A percentile compares a stretch with the other conserved stretches of the same genome.
These are phyloP conservation scores for Anthostomella pinea DNA, from an alignment of 2,329 filamentous ascomycete genomes.

Conservation along the genomic window DNA sequence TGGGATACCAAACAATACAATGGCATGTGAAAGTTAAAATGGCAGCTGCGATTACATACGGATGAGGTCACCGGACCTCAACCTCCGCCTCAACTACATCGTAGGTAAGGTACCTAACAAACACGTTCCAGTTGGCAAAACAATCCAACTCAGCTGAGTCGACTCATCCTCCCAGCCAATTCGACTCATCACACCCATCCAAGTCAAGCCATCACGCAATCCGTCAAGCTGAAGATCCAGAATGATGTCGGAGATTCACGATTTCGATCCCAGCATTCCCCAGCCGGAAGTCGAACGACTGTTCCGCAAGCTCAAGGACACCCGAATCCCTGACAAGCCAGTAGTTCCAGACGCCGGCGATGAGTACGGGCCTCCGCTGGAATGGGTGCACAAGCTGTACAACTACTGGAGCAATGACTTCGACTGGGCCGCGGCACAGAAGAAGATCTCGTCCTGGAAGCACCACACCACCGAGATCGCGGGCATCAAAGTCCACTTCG, in stretches of 20 bases:
- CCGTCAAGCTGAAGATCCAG: too few species aligned
- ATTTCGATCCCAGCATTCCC: conserved; percentile 7
- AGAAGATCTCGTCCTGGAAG: conserved; percentile 8
- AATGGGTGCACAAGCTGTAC: conserved; percentile 15
- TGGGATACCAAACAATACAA: too few species aligned
- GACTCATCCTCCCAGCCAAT: too few species aligned
- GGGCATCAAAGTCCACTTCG: conserved; percentile 25
- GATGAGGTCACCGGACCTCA: too few species aligned
- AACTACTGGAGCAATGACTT: conserved; percentile 9
- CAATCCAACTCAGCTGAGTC: too few species aligned
- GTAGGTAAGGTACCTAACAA: too few species aligned
- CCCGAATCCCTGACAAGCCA: conserved; percentile 8
- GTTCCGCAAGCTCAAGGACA: conserved; percentile 10
- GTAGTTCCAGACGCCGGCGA: conserved; percentile 12
- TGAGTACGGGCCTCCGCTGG: conserved; percentile 8
- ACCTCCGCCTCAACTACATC: too few species aligned
- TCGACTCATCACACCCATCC: too few species aligned
- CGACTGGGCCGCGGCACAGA: conserved; percentile 16
- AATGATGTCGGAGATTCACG: conserved; percentile 1
- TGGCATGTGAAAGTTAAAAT: too few species aligned
- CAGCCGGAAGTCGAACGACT: conserved; percentile 11
- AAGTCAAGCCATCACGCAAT: too few species aligned
- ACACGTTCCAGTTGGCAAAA: too few species aligned
- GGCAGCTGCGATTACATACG: too few species aligned
- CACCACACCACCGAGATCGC: conserved; percentile 19